phyloP scores from a whole-genome alignment of 805 yeast species.

The Metschnikowia orientalis region DNA sequence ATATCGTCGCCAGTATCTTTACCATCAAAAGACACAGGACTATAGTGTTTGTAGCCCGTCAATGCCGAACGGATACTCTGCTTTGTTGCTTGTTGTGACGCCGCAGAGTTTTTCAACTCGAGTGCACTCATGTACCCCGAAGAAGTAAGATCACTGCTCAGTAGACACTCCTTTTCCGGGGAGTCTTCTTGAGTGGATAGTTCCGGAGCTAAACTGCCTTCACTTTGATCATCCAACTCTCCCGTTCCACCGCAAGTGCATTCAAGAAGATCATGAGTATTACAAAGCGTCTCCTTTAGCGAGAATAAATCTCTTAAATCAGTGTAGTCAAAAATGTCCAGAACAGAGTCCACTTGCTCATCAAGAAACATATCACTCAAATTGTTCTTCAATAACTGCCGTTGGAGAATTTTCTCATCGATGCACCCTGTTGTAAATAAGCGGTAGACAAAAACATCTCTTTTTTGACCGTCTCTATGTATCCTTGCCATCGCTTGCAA shows the following conservation, averaged over 20 bases:
- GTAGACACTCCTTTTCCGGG: slow-evolving; percentile 2
- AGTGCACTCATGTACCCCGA: slow-evolving; percentile 54
- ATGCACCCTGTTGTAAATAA: slow-evolving; percentile 83
- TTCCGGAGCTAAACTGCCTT: slow-evolving; percentile 17
- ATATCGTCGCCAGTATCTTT: slow-evolving; percentile 15
- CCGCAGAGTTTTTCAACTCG: slow-evolving; percentile 33
- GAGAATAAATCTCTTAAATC: slow-evolving; percentile 77
- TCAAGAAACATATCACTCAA: slow-evolving; percentile 67
- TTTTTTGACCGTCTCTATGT: slow-evolving; percentile 88
- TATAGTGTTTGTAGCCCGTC: slow-evolving; percentile 57
- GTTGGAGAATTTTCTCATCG: slow-evolving; percentile 90
- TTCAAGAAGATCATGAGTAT: slow-evolving; percentile 73
- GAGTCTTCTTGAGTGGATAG: slow-evolving; percentile 11
- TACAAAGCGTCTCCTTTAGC: slow-evolving; percentile 47
- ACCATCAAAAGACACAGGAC: slow-evolving; percentile 34
- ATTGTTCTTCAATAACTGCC: slow-evolving; percentile 81
- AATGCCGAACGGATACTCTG: slow-evolving; percentile 55
- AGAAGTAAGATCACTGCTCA: background rate
- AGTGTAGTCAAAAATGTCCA: slow-evolving; percentile 61
- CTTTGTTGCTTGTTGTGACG: slow-evolving; percentile 26
- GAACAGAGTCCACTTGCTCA: slow-evolving; percentile 39
- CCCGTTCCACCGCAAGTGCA: slow-evolving; percentile 63
- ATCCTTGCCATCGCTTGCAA: slow-evolving; percentile 94
- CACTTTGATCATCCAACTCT: slow-evolving; percentile 10
- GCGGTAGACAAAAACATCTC: slow-evolving; percentile 76